phyloP scores from a whole-genome alignment of 2,329 filamentous ascomycete species.

The Talaromyces atroroseus region DNA sequence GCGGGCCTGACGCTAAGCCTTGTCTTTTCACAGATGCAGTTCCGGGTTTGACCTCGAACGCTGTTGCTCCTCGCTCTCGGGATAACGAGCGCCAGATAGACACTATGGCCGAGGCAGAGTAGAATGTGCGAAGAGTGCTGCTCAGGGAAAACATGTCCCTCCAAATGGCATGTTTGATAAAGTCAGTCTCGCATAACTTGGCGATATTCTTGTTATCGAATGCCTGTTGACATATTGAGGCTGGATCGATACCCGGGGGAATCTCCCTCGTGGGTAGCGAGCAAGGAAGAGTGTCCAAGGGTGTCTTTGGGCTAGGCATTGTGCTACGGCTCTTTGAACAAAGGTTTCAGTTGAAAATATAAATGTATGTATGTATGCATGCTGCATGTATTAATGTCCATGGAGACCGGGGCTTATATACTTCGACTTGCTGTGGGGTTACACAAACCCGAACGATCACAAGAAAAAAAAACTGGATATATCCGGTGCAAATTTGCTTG shows the following conservation, averaged over 20 bases:
- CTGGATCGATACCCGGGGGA: constrained; percentile 15
- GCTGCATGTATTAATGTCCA: background rate
- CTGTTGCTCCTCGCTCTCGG: constrained; percentile 3
- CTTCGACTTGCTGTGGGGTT: background rate
- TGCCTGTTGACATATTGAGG: constrained; percentile 1
- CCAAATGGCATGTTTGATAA: constrained; percentile 21
- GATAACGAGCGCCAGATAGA: constrained; percentile 18
- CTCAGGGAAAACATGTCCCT: constrained; percentile 23
- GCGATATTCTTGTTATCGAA: constrained; percentile 6
- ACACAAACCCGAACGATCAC: background rate
- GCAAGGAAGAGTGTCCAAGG: constrained; percentile 18
- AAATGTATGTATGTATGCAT: background rate
- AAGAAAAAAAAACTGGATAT: no score
- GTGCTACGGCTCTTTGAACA: background rate
- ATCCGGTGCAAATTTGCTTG: no score
- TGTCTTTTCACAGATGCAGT: constrained; percentile 12
- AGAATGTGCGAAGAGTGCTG: constrained; percentile 21
- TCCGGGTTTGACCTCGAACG: constrained; percentile 12
- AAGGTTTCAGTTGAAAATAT: background rate
- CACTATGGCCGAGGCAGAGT: constrained; percentile 16
- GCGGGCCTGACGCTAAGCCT: background rate
- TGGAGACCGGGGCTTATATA: no score
- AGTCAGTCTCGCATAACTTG: constrained; percentile 9
- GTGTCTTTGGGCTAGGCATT: background rate
- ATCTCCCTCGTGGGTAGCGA: constrained; percentile 16